A percentile compares a stretch with the other conserved stretches of the same genome.
These are phyloP conservation scores for Lodderomyces parapsilosis DNA, from an alignment of 1,139 yeast species.

Conservation along the genomic window DNA sequence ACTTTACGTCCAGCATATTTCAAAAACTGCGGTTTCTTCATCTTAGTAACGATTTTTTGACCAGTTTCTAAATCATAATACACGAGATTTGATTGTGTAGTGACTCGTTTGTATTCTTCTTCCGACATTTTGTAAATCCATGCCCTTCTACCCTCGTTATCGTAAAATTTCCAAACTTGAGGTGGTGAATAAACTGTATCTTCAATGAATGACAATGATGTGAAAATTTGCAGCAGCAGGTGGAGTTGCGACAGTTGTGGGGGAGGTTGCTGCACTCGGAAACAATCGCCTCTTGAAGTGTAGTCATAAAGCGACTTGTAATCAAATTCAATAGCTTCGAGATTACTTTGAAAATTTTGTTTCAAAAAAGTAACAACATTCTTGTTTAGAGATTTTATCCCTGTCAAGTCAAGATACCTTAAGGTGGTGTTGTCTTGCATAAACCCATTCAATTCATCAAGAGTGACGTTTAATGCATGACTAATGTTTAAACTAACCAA, in stretches of 20 bases:
- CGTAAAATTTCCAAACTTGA: conserved; percentile 53
- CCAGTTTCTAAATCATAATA: conserved; percentile 68
- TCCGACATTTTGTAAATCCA: conserved; percentile 63
- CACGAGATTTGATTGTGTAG: conserved; percentile 32
- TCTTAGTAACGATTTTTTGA: conserved; percentile 55
- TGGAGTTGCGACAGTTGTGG: not conserved
- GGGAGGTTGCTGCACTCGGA: conserved; percentile 28
- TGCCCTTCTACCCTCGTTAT: conserved; percentile 72
- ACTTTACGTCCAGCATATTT: conserved; percentile 65
- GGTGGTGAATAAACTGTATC: conserved; percentile 21
- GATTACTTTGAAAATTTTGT: conserved; percentile 26
- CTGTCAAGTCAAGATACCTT: conserved; percentile 39
- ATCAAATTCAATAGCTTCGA: conserved; percentile 41
- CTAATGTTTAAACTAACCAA: conserved; percentile 65
- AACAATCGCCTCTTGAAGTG: conserved; percentile 35
- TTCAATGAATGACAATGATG: conserved; percentile 26
- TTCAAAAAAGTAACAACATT: conserved; percentile 26
- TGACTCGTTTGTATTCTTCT: conserved; percentile 21
- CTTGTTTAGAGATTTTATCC: conserved; percentile 29
- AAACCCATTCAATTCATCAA: conserved; percentile 50
- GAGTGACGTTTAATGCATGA: conserved; percentile 48
- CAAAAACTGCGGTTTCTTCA: conserved; percentile 58
- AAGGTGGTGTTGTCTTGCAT: conserved; percentile 30
- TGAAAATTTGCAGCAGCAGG: not conserved
- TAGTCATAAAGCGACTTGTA: conserved; percentile 39